phyloP scores from a whole-genome alignment of 345 rosid species.

The Balakata baccata region DNA sequence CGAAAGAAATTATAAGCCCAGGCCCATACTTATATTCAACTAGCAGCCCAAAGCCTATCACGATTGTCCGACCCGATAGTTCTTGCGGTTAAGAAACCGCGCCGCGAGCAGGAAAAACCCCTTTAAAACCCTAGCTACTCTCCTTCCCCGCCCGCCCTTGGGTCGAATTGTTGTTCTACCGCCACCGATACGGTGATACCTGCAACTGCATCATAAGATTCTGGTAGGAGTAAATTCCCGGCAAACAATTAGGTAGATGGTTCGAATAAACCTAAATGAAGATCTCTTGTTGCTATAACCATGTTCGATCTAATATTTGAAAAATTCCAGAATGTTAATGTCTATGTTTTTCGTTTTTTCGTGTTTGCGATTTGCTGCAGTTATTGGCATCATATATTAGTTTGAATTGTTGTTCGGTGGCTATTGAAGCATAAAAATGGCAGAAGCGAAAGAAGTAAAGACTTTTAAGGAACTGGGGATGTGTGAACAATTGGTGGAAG shows the following conservation, averaged over 20 bases:
- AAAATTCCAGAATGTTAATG: not conserved
- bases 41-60: too few relatives aligned
- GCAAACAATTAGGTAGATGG: not conserved
- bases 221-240: not conserved
- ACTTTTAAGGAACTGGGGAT: constrained; percentile 68
- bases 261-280: not conserved
- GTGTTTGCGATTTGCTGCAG: not conserved
- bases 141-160: not conserved
- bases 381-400: not conserved
- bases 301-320: not conserved
- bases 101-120: not conserved
- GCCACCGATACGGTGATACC: not conserved
- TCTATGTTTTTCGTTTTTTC: not conserved
- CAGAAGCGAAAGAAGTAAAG: constrained; percentile 54
- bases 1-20: too few relatives aligned
- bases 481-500: constrained; percentile 62
- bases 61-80: too few relatives aligned
- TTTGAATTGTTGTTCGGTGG: not conserved
- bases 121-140: constrained; percentile 3
- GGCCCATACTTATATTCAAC: too few relatives aligned
- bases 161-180: not conserved
- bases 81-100: too few relatives aligned
- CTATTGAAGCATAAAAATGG: constrained; percentile 2
- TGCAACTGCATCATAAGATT: not conserved
- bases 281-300: not conserved